Evolutionary conservation across 129 eudicot genomes (phyloP).

Genomic region (Arctium minus): DNA sequence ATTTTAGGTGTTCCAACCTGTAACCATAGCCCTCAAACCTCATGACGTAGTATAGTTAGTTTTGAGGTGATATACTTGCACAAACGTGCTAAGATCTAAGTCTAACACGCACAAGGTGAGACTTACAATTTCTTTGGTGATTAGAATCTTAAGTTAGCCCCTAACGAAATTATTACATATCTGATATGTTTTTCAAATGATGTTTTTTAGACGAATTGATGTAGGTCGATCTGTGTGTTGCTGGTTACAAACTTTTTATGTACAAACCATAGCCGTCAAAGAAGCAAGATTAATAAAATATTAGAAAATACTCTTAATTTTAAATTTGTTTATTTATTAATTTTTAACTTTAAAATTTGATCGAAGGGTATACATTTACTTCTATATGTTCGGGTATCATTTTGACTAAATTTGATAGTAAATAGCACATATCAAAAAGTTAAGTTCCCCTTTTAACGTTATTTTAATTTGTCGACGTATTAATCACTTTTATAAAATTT

Average conservation of each 20-base stretch:
- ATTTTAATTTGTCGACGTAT: no score
- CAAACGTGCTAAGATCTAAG: neutral
- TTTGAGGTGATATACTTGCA: neutral
- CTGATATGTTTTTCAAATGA: neutral
- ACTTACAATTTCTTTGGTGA: neutral
- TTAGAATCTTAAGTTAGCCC: neutral
- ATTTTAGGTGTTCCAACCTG: neutral
- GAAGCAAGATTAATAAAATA: neutral
- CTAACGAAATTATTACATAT: neutral
- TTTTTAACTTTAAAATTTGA: neutral
- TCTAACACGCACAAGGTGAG: neutral
- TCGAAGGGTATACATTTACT: neutral
- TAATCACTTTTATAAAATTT: no score
- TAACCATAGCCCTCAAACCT: neutral
- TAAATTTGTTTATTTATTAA: neutral
- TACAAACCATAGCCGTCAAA: neutral
- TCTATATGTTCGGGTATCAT: neutral
- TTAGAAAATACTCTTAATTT: neutral
- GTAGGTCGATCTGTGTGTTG: neutral
- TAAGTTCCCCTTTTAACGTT: neutral
- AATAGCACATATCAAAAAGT: neutral
- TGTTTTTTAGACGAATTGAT: neutral
- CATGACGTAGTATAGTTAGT: neutral
- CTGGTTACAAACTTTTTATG: neutral
- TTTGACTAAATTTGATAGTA: neutral